These are phyloP conservation scores for Durusdinium trenchii DNA, from an alignment of 73 alveolate genomes.

Conservation along the genomic window DNA sequence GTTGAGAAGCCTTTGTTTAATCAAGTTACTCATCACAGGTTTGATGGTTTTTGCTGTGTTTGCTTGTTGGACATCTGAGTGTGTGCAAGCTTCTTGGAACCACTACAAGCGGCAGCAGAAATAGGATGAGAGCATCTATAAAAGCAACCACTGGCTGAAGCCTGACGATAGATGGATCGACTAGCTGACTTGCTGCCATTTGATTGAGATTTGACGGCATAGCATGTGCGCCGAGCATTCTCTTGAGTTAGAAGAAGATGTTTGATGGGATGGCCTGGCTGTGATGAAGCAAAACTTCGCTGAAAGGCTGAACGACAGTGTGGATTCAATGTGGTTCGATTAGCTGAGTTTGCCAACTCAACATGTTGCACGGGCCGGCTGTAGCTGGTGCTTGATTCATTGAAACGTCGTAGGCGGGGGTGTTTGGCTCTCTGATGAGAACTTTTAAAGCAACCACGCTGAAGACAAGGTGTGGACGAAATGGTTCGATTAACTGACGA, in stretches of 20 bases:
- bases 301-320: not conserved
- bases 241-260: too few relatives aligned
- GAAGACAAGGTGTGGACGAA: not conserved
- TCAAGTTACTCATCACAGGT: not conserved
- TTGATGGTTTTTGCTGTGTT: not conserved
- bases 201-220: not conserved
- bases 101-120: not conserved
- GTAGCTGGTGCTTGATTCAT: not conserved
- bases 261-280: not conserved
- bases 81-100: not conserved
- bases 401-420: not conserved
- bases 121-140: not conserved
- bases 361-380: not conserved
- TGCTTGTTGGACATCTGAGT: not conserved
- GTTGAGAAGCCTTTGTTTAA: not conserved
- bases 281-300: not conserved
- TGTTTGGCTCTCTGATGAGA: slow-evolving; percentile 32
- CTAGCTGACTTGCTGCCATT: slow-evolving; percentile 40
- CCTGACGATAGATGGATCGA: slow-evolving; percentile 39
- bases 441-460: slow-evolving; percentile 42
- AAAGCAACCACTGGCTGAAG: slow-evolving; percentile 63
- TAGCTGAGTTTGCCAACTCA: not conserved
- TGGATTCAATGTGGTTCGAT: not conserved
- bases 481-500: slow-evolving; percentile 58
- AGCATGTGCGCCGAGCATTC: not conserved